Base-by-base conservation (phyloP, 2,329 filamentous ascomycete genomes). In the Phaeoacremonium minimum region DNA sequence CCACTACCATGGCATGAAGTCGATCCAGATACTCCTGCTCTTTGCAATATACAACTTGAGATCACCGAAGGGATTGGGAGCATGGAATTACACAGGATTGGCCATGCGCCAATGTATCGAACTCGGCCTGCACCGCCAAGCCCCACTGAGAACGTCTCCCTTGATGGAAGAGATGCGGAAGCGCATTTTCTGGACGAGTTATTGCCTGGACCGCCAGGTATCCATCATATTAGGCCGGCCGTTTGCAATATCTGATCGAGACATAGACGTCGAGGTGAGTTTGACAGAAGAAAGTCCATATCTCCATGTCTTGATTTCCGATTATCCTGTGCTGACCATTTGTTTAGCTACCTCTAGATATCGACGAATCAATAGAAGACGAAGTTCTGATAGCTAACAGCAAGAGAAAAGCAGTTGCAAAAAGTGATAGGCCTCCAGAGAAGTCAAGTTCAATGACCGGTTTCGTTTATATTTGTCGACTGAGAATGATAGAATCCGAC, bases 101-200 rank as follows among this genome's bases (percentile, higher is more conserved):
- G 48, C 48, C 4, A 41, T 52, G 45, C 34, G 45, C 12, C 35
- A 42, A 8, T 48, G 46, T 33, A 48, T 48, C 17, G 47, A 50
- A 15, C 28, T 47, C 12, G 49, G 48, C 8, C 33, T 51, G 28
- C 48, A 52, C 31, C 44, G 49, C 15, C 43, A 43, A 38, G 38
- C 46, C 11, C 40, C 33, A 28, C 38, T 33, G 19, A 35, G 31
- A 12, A 37, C 33, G 4, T 40, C 38, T 7, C 41, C 35, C 11
- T 34, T 50, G 15, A 49, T 51, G 19, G 39, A 45, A 19, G 48
- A 47, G 55, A 57, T 53, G 40, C 35, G 50, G 12, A 53, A 51
- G 30, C 46, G 52, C 11, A 41, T 56, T 4, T 58, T 58, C 33
- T 57, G 55, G 55, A 46, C 46, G 5, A 52, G 50, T 30, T 58